Base-by-base conservation (phyloP, 2,329 filamentous ascomycete genomes). In the Penicillium psychrosexuale region DNA sequence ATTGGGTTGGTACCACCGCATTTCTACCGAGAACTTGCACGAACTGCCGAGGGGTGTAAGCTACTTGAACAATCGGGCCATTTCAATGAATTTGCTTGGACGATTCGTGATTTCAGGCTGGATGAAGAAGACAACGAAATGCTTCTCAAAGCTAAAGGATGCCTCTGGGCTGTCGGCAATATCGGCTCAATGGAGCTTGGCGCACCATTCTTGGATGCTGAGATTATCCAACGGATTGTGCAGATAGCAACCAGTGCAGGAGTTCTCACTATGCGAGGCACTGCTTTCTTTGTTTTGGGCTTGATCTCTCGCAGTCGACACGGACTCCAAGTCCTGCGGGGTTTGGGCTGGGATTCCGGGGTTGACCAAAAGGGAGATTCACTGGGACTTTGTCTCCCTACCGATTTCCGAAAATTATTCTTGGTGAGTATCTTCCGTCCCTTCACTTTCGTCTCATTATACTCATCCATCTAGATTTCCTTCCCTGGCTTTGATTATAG, bases 101-200 rank as follows among this genome's bases (percentile, higher is more conserved):
- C 90, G 0, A 96, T 99, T 61, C 86, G 88, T 46, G 91, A 97
- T 59, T 88, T 91, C 64, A 89, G 88, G 34, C 87, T 92, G 78
- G 88, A 94, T 63, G 86, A 87, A 39, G 88, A 95, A 61, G 94
- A 99, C 65, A 71, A 83, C 0, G 94, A 99, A 72, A 82, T 88
- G 24, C 86, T 97, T 42, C 85, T 91, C 55, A 97, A 97, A 70
- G 91, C 97, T 61, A 99, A 99, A 72, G 94, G 92, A 8, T 97
- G 91, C 69, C 80, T 99, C 45, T 99, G 94, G 94, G 94, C 94
- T 0, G 91, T 99, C 1, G 94, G 94, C 24, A 99, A 99, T 65
- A 93, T 99, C 36, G 94, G 94, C 0, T 97, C 92, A 0, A 97
- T 99, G 92, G 93, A 97, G 66, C 84, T 97, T 1, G 94, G 94